Evolutionary conservation across 495 filamentous ascomycete genomes (phyloP).

Genomic region (Acidiella bohemica): DNA sequence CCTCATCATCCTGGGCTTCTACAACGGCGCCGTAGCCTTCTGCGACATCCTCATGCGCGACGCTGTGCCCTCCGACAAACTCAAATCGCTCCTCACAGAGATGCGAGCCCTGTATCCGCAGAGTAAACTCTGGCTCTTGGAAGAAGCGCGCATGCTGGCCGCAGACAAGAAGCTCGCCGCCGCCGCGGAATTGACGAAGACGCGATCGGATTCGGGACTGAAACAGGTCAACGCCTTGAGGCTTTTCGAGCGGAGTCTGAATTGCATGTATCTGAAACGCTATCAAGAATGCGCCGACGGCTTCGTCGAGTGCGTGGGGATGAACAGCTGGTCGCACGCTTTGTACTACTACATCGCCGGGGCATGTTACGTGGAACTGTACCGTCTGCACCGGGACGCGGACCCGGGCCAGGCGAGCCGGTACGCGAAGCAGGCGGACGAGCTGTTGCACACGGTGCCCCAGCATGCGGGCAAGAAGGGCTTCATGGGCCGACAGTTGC

Average conservation of each 20-base stretch:
- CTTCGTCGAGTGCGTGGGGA: conserved; percentile 52
- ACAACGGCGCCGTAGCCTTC: conserved; percentile 72
- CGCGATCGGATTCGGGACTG: conserved; percentile 52
- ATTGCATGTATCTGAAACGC: conserved; percentile 62
- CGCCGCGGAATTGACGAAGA: conserved; percentile 49
- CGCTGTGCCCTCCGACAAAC: conserved; percentile 60
- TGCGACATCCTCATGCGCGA: conserved; percentile 71
- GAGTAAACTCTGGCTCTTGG: conserved; percentile 74
- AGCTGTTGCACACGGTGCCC: conserved; percentile 58
- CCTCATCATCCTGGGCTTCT: conserved; percentile 67
- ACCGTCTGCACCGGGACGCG: conserved; percentile 44
- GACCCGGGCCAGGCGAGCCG: conserved; percentile 37
- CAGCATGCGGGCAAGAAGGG: conserved; percentile 68
- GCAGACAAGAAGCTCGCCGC: conserved; percentile 52
- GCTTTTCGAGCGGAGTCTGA: conserved; percentile 72
- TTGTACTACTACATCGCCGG: conserved; percentile 87
- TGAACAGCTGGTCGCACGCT: conserved; percentile 84
- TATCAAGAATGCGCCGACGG: conserved; percentile 57
- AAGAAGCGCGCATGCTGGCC: conserved; percentile 71
- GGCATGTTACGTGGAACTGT: conserved; percentile 60
- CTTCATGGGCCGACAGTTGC: conserved; percentile 78
- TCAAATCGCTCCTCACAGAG: conserved; percentile 50
- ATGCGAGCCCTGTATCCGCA: conserved; percentile 73
- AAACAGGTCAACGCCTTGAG: conserved; percentile 71
- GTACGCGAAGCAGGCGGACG: conserved; percentile 52